phyloP scores from a whole-genome alignment of 768 basidiomycete species.

The Mycena crocata region DNA sequence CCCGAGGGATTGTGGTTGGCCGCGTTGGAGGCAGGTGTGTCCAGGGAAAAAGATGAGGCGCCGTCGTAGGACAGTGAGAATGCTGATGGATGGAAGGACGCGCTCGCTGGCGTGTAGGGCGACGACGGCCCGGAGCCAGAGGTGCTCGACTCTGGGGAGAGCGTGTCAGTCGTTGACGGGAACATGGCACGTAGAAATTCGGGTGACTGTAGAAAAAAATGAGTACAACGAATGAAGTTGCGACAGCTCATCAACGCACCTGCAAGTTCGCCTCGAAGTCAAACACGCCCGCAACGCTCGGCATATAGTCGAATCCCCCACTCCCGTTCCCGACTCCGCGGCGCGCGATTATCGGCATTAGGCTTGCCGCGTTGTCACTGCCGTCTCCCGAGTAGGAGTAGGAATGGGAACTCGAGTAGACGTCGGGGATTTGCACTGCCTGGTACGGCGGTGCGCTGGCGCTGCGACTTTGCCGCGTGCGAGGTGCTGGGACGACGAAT shows the following conservation, averaged over 20 bases:
- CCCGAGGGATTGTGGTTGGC: neutral
- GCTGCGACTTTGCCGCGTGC: too few species aligned
- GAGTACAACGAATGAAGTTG: slow-evolving; percentile 24
- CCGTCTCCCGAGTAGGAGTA: slow-evolving; percentile 72
- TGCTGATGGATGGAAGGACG: slow-evolving; percentile 16
- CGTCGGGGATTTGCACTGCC: too few species aligned
- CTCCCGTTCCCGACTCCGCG: neutral
- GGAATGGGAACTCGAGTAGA: too few species aligned
- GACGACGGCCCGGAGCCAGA: neutral
- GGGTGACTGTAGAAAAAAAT: slow-evolving; percentile 50
- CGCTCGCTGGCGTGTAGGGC: slow-evolving; percentile 2
- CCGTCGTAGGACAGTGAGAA: neutral
- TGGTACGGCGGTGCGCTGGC: neutral
- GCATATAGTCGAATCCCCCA: slow-evolving; percentile 63
- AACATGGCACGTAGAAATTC: slow-evolving; percentile 65
- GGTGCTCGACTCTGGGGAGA: neutral
- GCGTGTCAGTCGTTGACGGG: slow-evolving; percentile 6
- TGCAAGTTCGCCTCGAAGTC: slow-evolving; percentile 56
- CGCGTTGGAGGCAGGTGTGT: neutral
- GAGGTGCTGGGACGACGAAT: neutral
- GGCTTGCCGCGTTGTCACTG: slow-evolving; percentile 53
- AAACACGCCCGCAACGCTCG: slow-evolving; percentile 52
- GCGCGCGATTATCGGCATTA: slow-evolving; percentile 11
- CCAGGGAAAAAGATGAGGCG: neutral
- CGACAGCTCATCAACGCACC: slow-evolving; percentile 42